Conservation (phyloP, 192 early-diverging fungal species). For the Obelidium mucronatum region DNA sequence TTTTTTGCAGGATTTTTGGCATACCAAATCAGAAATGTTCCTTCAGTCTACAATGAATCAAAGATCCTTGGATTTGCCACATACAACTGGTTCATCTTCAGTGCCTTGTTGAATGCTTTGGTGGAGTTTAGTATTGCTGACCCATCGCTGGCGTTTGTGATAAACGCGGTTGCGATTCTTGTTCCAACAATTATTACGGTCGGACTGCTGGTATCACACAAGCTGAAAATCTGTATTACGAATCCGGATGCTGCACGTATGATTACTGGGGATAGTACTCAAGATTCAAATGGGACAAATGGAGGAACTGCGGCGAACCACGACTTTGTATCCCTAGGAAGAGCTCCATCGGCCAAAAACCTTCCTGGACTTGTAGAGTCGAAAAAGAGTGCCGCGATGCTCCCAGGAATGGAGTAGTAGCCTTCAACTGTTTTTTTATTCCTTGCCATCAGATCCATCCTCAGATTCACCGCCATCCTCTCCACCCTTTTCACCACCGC, state of each 20-base stretch:
- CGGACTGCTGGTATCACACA: neutral
- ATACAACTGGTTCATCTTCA: constrained; percentile 20
- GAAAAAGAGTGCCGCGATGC: no score
- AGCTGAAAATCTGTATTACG: constrained; percentile 4
- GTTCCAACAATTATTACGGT: neutral
- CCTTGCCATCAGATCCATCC: no score
- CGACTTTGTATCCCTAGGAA: no score
- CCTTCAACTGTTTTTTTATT: neutral
- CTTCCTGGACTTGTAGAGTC: no score
- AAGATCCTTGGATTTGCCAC: constrained; percentile 15
- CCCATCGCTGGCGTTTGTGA: neutral
- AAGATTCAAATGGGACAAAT: no score
- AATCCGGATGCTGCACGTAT: constrained; percentile 2
- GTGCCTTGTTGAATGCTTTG: constrained; percentile 8
- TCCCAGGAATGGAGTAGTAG: no score
- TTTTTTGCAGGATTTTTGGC: neutral
- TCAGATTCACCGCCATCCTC: no score
- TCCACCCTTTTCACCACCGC: neutral
- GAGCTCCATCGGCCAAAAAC: no score
- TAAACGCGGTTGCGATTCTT: neutral
- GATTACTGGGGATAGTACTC: neutral
- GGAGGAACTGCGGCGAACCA: no score
- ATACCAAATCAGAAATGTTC: constrained; percentile 18
- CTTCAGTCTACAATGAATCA: constrained; percentile 14
- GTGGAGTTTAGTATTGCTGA: constrained; percentile 1